Evolutionary conservation across 192 early-diverging fungal species (phyloP).

Genomic region (Entomortierella chlamydospora): DNA sequence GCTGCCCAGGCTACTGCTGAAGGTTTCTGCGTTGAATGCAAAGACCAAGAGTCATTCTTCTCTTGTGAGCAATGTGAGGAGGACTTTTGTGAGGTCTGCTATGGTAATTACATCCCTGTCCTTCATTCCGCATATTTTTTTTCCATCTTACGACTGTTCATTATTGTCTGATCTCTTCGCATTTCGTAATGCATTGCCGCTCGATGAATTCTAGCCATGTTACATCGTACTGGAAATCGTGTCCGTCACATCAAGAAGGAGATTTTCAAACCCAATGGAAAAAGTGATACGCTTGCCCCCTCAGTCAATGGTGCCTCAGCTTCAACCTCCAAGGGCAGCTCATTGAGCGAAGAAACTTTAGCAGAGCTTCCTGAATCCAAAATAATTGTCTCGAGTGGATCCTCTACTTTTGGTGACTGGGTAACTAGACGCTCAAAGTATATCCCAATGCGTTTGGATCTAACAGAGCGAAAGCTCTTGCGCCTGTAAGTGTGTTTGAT

Average conservation of each 20-base stretch:
- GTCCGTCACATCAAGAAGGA: conserved; percentile 65
- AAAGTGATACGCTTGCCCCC: conserved; percentile 9
- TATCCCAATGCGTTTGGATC: conserved; percentile 92
- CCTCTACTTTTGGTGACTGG: conserved; percentile 81
- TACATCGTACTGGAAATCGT: conserved; percentile 84
- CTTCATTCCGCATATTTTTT: neutral
- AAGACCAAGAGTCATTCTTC: conserved; percentile 75
- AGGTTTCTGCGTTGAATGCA: conserved; percentile 93
- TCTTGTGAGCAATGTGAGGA: conserved; percentile 88
- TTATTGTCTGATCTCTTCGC: neutral
- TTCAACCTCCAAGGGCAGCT: conserved; percentile 35
- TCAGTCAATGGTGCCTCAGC: conserved; percentile 24
- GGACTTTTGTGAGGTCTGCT: conserved; percentile 94
- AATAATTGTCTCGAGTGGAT: conserved; percentile 50
- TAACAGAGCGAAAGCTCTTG: conserved; percentile 92
- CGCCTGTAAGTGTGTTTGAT: conserved; percentile 70
- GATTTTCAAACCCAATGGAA: conserved; percentile 22
- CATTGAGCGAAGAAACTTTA: conserved; percentile 33
- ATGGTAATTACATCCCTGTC: conserved; percentile 41
- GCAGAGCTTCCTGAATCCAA: conserved; percentile 41
- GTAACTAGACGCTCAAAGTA: conserved; percentile 89
- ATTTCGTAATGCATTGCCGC: neutral
- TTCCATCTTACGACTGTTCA: neutral
- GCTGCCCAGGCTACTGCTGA: conserved; percentile 60
- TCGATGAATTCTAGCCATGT: conserved; percentile 63